Percentiles rank a stretch among this genome's conserved stretches.
phyloP scores from a whole-genome alignment of 2,329 filamentous ascomycete genomes.

The Byssothecium circinans region DNA sequence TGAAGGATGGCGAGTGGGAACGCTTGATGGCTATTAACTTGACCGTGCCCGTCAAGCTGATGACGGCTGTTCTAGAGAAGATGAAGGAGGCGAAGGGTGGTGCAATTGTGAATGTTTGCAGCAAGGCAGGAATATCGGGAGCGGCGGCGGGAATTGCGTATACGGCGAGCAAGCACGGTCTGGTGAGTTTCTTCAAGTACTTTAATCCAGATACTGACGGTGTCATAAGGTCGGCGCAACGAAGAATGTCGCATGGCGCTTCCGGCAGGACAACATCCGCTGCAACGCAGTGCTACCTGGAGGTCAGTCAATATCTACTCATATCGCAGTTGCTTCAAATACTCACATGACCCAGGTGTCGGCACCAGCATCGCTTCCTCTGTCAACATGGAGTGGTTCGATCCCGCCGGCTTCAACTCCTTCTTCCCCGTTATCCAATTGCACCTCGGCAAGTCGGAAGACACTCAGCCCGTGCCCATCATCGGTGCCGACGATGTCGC shows the following conservation, averaged over 20 bases:
- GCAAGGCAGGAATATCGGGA: constrained; percentile 38
- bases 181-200: constrained; percentile 34
- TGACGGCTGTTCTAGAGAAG: constrained; percentile 47
- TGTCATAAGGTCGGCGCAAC: constrained; percentile 47
- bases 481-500: constrained; percentile 28
- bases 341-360: constrained; percentile 5
- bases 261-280: constrained; percentile 49
- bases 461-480: constrained; percentile 23
- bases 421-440: constrained; percentile 20
- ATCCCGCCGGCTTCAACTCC: neutral
- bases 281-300: constrained; percentile 52
- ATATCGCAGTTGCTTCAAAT: neutral
- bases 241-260: constrained; percentile 53
- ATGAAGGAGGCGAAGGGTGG: constrained; percentile 47
- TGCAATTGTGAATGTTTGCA: constrained; percentile 47
- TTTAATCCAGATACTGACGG: too few relatives aligned
- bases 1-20: constrained; percentile 47
- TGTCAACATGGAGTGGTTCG: constrained; percentile 17
- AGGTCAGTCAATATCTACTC: constrained; percentile 19
- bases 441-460: constrained; percentile 25
- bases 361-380: constrained; percentile 24
- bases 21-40: constrained; percentile 48
- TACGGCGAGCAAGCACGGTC: constrained; percentile 50
- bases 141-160: constrained; percentile 49
- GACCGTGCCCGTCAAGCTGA: constrained; percentile 50